Conservation (phyloP, 2,329 filamentous ascomycete genomes). For the Diaporthe sp. region DNA sequence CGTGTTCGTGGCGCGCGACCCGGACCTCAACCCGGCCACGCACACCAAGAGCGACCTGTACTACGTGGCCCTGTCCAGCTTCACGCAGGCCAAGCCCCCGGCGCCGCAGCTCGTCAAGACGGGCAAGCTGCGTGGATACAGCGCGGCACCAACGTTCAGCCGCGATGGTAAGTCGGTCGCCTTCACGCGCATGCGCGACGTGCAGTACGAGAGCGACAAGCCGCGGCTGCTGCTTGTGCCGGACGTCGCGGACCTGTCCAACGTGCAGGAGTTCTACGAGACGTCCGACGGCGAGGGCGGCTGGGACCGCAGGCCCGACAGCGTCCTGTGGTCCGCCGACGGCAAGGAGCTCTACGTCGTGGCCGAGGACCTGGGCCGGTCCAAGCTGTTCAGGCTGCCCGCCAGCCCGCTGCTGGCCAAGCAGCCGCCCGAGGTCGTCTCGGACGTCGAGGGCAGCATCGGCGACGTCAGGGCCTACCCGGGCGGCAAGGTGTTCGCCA, state of each 20-base stretch:
- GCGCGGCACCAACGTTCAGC: slow-evolving; percentile 78
- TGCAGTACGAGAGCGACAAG: slow-evolving; percentile 87
- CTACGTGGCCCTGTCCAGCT: slow-evolving; percentile 75
- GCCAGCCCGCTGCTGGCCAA: slow-evolving; percentile 65
- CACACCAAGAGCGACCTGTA: slow-evolving; percentile 89
- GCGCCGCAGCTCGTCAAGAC: slow-evolving; percentile 68
- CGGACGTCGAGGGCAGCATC: slow-evolving; percentile 66
- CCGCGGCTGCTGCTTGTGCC: slow-evolving; percentile 76
- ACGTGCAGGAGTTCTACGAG: slow-evolving; percentile 73
- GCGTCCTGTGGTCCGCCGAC: slow-evolving; percentile 69
- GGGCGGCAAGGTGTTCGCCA: slow-evolving; percentile 69
- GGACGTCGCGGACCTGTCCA: slow-evolving; percentile 69
- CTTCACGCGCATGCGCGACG: slow-evolving; percentile 83
- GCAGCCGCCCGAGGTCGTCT: slow-evolving; percentile 64
- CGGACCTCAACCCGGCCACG: slow-evolving; percentile 77
- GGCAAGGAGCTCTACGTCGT: slow-evolving; percentile 78
- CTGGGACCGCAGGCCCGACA: slow-evolving; percentile 72
- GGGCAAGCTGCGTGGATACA: slow-evolving; percentile 74
- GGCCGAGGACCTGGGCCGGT: slow-evolving; percentile 78
- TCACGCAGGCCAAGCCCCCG: slow-evolving; percentile 65
- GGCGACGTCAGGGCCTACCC: slow-evolving; percentile 60
- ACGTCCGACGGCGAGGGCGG: slow-evolving; percentile 73
- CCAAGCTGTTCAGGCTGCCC: slow-evolving; percentile 73
- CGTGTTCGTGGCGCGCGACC: slow-evolving; percentile 83
- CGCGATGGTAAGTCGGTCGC: slow-evolving; percentile 78